Percentiles rank a stretch among this genome's conserved stretches.
Conservation (phyloP, 208 protist genomes). For the Naegleria fowleri region DNA sequence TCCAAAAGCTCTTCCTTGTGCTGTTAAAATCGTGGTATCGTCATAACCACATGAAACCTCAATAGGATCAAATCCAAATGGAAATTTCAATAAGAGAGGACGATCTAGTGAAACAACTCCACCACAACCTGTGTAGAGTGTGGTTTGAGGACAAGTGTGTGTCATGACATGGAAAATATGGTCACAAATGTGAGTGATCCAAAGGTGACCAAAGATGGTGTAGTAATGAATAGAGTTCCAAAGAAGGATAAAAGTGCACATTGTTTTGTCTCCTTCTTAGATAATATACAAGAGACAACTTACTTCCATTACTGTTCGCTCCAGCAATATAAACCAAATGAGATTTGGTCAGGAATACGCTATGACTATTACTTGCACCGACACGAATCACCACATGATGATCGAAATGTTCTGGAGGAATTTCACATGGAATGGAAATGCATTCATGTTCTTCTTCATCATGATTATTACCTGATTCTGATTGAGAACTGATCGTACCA, state of each 20-base stretch:
- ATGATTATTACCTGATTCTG: too few relatives aligned
- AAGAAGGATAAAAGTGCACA: too few relatives aligned
- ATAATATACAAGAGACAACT: too few relatives aligned
- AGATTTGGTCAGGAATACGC: background rate
- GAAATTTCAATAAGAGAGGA: background rate
- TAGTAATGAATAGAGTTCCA: too few relatives aligned
- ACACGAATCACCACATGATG: background rate
- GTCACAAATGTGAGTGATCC: too few relatives aligned
- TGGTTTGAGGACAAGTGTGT: too few relatives aligned
- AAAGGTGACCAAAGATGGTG: too few relatives aligned
- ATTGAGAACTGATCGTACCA: too few relatives aligned
- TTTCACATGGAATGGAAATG: background rate
- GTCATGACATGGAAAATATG: too few relatives aligned
- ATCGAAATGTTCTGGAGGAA: background rate
- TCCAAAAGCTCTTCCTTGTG: background rate
- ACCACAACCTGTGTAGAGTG: background rate
- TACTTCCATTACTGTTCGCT: background rate
- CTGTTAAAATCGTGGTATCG: background rate
- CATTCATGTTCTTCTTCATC: background rate
- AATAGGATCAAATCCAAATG: background rate
- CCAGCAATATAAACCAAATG: background rate
- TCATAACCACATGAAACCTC: background rate
- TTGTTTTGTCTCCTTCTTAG: too few relatives aligned
- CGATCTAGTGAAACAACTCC: background rate
- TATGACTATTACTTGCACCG: background rate